Percentiles rank a stretch among this genome's conserved stretches.
Conservation (phyloP, 441 rosid species). For the Erodium trifolium region DNA sequence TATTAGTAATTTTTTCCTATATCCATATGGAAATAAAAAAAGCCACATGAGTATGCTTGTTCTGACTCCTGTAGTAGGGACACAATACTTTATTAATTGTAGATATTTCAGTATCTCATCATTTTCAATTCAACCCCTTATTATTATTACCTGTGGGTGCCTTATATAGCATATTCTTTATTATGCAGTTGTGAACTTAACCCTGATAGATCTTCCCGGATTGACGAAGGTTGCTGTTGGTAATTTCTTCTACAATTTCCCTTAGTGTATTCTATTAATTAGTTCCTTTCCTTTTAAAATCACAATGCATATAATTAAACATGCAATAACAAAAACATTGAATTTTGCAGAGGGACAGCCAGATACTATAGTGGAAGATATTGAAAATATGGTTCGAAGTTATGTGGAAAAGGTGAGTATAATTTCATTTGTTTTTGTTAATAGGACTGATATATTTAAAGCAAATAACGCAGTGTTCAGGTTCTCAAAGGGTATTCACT, state of each 20-base stretch:
- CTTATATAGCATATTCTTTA: slow-evolving; percentile 14
- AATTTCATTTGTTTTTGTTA: neutral
- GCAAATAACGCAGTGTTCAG: neutral
- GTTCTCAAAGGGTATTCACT: neutral
- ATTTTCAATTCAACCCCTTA: neutral
- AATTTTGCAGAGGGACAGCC: slow-evolving; percentile 81
- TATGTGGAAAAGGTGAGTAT: slow-evolving; percentile 89
- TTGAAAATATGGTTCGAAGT: slow-evolving; percentile 92
- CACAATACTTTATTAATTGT: neutral
- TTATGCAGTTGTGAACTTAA: slow-evolving; percentile 86
- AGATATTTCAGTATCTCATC: neutral
- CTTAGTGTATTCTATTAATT: neutral
- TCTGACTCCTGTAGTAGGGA: neutral
- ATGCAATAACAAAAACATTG: slow-evolving; percentile 23
- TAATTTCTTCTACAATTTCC: slow-evolving; percentile 27
- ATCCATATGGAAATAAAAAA: neutral
- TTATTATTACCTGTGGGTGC: neutral
- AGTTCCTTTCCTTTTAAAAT: neutral
- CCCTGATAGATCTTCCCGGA: slow-evolving; percentile 98
- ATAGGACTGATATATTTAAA: neutral
- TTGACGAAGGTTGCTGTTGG: slow-evolving; percentile 99
- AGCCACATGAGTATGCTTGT: neutral
- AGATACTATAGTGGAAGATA: slow-evolving; percentile 80
- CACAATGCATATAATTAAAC: slow-evolving; percentile 9
- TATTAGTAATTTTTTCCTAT: neutral